phyloP scores from a whole-genome alignment of 2,329 filamentous ascomycete genomes.

The Whalleya microplaca region DNA sequence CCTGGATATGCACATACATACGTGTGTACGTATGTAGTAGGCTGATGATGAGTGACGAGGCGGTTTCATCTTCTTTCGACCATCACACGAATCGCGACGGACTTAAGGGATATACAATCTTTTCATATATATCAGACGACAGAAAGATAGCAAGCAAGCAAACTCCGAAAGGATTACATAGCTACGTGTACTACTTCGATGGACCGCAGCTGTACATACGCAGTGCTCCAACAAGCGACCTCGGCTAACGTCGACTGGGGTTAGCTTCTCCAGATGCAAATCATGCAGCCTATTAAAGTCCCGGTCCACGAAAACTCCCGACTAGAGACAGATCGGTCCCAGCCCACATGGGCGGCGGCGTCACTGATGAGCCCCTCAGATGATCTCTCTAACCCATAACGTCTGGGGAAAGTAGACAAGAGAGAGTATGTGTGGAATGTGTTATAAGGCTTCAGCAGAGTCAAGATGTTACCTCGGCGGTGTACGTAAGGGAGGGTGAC shows the following conservation, averaged over 20 bases:
- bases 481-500: conserved; percentile 10
- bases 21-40: background rate
- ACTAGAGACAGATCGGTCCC: background rate
- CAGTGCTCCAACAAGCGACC: too few relatives aligned
- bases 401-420: conserved; percentile 18
- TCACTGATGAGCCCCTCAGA: too few relatives aligned
- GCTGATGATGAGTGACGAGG: background rate
- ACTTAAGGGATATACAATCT: too few relatives aligned
- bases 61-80: background rate
- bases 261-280: too few relatives aligned
- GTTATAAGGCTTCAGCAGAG: conserved; percentile 6
- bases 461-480: conserved; percentile 12
- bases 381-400: conserved; percentile 11
- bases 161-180: too few relatives aligned
- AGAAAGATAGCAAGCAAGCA: too few relatives aligned
- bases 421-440: background rate
- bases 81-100: too few relatives aligned
- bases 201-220: background rate
- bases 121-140: too few relatives aligned
- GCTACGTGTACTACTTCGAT: too few relatives aligned
- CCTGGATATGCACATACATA: background rate
- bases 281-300: background rate
- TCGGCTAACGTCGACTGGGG: too few relatives aligned
- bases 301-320: background rate
- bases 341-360: too few relatives aligned